A percentile compares a stretch with the other conserved stretches of the same genome.
These are phyloP conservation scores for Echites panduratus DNA, from an alignment of 257 asterid genomes.

Conservation along the genomic window DNA sequence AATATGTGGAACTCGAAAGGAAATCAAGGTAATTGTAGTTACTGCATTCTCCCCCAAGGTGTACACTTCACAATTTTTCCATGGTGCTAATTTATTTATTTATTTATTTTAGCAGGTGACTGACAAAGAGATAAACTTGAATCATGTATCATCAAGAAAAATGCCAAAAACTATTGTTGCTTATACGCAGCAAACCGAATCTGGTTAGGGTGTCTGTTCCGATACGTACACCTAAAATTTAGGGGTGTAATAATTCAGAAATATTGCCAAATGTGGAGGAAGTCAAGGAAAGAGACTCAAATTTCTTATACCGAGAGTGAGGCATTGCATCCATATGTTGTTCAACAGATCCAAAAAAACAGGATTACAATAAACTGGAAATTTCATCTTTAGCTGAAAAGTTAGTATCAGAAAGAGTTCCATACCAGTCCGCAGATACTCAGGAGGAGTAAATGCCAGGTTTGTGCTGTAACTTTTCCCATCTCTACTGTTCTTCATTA, in stretches of 20 bases:
- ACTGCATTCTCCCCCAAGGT: background rate
- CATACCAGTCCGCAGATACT: constrained; percentile 63
- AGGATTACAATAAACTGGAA: background rate
- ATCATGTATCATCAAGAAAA: background rate
- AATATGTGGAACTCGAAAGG: background rate
- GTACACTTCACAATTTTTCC: background rate
- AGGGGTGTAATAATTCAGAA: background rate
- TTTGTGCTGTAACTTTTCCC: constrained; percentile 73
- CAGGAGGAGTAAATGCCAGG: constrained; percentile 73
- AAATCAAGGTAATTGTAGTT: background rate
- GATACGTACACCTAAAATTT: background rate
- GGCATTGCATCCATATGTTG: background rate
- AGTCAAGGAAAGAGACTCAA: background rate
- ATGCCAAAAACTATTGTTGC: background rate
- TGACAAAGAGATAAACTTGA: background rate
- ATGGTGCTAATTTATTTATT: background rate
- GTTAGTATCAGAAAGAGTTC: background rate
- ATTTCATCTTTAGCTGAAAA: background rate
- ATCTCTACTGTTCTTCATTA: constrained; percentile 68
- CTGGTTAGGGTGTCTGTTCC: background rate
- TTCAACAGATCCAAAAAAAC: background rate
- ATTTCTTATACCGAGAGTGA: background rate
- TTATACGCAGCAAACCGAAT: background rate
- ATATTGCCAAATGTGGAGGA: background rate
- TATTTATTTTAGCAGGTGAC: background rate